phyloP scores from a whole-genome alignment of 441 rosid genomes.

The Lepidium campestre region DNA sequence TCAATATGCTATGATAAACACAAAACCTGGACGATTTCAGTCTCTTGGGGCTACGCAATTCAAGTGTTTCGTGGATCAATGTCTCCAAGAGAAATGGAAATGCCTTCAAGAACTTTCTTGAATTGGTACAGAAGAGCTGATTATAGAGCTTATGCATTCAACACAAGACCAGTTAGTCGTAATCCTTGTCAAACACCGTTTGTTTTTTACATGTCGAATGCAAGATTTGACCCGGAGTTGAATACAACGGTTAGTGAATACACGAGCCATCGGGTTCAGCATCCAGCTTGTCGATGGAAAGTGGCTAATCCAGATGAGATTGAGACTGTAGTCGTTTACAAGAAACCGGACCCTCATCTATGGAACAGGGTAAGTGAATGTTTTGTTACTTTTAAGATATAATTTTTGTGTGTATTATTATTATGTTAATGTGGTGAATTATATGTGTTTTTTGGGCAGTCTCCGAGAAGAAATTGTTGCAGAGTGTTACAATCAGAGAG shows the following conservation, averaged over 20 bases:
- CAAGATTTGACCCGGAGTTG: slow-evolving; percentile 32
- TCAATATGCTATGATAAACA: slow-evolving; percentile 82
- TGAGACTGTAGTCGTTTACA: slow-evolving; percentile 45
- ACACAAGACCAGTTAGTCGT: slow-evolving; percentile 85
- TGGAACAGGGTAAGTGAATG: slow-evolving; percentile 73
- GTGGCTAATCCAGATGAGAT: slow-evolving; percentile 63
- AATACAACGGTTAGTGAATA: slow-evolving; percentile 59
- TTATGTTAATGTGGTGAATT: not conserved
- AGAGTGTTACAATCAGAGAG: slow-evolving; percentile 42
- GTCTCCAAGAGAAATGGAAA: slow-evolving; percentile 85
- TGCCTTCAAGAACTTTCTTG: slow-evolving; percentile 91
- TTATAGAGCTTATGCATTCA: slow-evolving; percentile 89
- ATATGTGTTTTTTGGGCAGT: slow-evolving; percentile 34
- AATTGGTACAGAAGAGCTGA: slow-evolving; percentile 87
- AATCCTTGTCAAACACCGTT: slow-evolving; percentile 96
- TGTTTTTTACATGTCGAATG: slow-evolving; percentile 58
- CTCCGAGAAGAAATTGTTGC: slow-evolving; percentile 96
- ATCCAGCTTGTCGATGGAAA: slow-evolving; percentile 77
- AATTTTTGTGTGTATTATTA: not conserved
- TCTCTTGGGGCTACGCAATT: slow-evolving; percentile 92
- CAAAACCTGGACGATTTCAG: slow-evolving; percentile 68
- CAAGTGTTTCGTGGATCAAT: slow-evolving; percentile 76
- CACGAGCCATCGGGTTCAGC: slow-evolving; percentile 38
- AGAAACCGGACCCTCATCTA: slow-evolving; percentile 62
- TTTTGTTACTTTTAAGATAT: not conserved